Percentiles rank a stretch among this genome's conserved stretches.
These are phyloP conservation scores for Bipolaris sorokiniana DNA, from an alignment of 2,329 filamentous ascomycete species.

Conservation along the genomic window DNA sequence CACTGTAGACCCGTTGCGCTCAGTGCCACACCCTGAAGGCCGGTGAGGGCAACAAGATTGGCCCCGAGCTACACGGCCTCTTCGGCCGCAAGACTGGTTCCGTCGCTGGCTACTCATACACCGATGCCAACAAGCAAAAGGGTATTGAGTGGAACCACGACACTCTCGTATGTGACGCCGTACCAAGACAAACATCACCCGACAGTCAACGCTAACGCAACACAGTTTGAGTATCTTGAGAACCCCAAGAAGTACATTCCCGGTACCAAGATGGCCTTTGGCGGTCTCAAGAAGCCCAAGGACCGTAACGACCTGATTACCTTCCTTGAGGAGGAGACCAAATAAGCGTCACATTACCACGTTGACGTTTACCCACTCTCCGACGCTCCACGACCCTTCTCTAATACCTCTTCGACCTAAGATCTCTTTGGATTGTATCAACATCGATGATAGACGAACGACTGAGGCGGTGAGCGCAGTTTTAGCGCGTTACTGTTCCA, in stretches of 20 bases:
- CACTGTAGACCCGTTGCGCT: slow-evolving; percentile 80
- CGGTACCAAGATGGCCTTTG: slow-evolving; percentile 99
- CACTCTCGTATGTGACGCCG: slow-evolving; percentile 69
- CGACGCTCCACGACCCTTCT: slow-evolving; percentile 37
- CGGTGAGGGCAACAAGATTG: slow-evolving; percentile 95
- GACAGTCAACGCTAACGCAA: slow-evolving; percentile 19
- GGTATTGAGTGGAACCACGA: slow-evolving; percentile 86
- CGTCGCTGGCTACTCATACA: slow-evolving; percentile 94
- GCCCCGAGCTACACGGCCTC: slow-evolving; percentile 94
- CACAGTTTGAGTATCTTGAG: slow-evolving; percentile 94
- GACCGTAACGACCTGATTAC: slow-evolving; percentile 99
- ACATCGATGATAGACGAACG: slow-evolving; percentile 51
- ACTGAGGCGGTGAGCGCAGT: slow-evolving; percentile 37
- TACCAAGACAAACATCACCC: neutral
- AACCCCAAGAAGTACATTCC: slow-evolving; percentile 99
- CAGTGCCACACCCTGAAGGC: slow-evolving; percentile 97
- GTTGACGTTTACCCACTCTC: slow-evolving; percentile 24
- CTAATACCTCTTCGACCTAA: slow-evolving; percentile 32
- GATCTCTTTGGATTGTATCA: slow-evolving; percentile 45
- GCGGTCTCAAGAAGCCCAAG: slow-evolving; percentile 99
- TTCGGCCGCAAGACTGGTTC: slow-evolving; percentile 95
- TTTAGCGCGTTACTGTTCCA: slow-evolving; percentile 30
- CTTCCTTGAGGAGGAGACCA: slow-evolving; percentile 72
- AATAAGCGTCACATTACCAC: slow-evolving; percentile 60
- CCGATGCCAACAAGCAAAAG: slow-evolving; percentile 99